These are phyloP conservation scores for Taphrina populina DNA, from an alignment of 1,139 yeast species.

Conservation along the genomic window DNA sequence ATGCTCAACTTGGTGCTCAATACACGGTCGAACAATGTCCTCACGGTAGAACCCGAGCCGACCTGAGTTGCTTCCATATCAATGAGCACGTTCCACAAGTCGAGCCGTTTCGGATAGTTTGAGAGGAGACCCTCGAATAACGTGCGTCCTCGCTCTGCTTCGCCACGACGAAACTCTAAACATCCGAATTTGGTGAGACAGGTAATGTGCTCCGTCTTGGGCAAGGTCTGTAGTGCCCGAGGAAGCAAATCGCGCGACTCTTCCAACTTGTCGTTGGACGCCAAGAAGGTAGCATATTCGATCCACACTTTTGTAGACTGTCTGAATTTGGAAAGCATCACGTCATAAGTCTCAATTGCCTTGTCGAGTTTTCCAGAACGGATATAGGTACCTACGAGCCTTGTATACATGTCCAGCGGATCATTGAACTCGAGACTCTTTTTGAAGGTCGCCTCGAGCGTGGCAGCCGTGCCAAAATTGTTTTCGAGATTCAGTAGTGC, in stretches of 20 bases:
- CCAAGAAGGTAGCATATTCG: slow-evolving; percentile 68
- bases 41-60: slow-evolving; percentile 59
- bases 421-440: slow-evolving; percentile 91
- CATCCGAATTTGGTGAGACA: slow-evolving; percentile 85
- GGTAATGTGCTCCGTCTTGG: slow-evolving; percentile 75
- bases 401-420: slow-evolving; percentile 45
- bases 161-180: slow-evolving; percentile 81
- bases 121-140: slow-evolving; percentile 87
- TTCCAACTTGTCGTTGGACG: slow-evolving; percentile 48
- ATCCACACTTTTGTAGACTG: slow-evolving; percentile 66
- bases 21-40: slow-evolving; percentile 76
- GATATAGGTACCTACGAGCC: slow-evolving; percentile 31
- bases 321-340: slow-evolving; percentile 79
- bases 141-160: slow-evolving; percentile 90
- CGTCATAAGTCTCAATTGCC: slow-evolving; percentile 67
- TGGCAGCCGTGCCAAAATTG: slow-evolving; percentile 82
- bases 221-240: slow-evolving; percentile 67
- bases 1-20: slow-evolving; percentile 65
- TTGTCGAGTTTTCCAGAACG: slow-evolving; percentile 48
- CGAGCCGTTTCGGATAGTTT: slow-evolving; percentile 88
- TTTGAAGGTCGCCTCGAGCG: slow-evolving; percentile 75
- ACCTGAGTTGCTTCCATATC: slow-evolving; percentile 82
- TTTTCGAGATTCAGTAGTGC: slow-evolving; percentile 91
- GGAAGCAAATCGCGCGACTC: slow-evolving; percentile 70
- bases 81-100: slow-evolving; percentile 89